Evolutionary conservation across 2,329 filamentous ascomycete genomes (phyloP).

Genomic region (Apiospora saccharicola): DNA sequence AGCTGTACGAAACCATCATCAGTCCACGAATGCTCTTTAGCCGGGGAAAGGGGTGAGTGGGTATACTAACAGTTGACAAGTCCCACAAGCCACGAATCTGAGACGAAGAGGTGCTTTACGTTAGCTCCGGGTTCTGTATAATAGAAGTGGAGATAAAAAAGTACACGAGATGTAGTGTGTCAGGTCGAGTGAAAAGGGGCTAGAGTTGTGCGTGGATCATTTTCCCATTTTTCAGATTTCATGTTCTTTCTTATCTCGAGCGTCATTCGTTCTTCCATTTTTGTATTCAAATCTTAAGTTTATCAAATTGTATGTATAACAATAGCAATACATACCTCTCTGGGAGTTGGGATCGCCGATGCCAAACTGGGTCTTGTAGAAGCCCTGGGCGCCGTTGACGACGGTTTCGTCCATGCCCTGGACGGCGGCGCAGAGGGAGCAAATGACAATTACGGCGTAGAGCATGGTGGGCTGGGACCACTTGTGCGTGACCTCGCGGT

Average conservation of each 20-base stretch:
- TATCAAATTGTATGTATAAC: background rate
- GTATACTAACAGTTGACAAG: conserved; percentile 59
- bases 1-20: conserved; percentile 31
- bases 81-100: conserved; percentile 64
- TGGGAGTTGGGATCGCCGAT: conserved; percentile 58
- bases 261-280: background rate
- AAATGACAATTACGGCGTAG: conserved; percentile 68
- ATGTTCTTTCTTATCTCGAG: background rate
- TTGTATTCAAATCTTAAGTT: background rate
- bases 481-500: conserved; percentile 68
- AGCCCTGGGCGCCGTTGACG: conserved; percentile 72
- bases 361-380: conserved; percentile 68
- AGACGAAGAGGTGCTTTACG: background rate
- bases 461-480: conserved; percentile 74
- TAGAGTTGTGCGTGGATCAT: background rate
- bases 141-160: background rate
- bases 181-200: background rate
- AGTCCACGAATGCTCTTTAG: background rate
- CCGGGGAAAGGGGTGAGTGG: conserved; percentile 13
- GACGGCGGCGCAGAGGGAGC: conserved; percentile 61
- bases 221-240: background rate
- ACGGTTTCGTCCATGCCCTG: conserved; percentile 78
- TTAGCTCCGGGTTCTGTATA: background rate
- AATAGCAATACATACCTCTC: conserved; percentile 33
- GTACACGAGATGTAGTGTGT: background rate